phyloP scores from a whole-genome alignment of 2,329 filamentous ascomycete species.

The Fusarium sp. region DNA sequence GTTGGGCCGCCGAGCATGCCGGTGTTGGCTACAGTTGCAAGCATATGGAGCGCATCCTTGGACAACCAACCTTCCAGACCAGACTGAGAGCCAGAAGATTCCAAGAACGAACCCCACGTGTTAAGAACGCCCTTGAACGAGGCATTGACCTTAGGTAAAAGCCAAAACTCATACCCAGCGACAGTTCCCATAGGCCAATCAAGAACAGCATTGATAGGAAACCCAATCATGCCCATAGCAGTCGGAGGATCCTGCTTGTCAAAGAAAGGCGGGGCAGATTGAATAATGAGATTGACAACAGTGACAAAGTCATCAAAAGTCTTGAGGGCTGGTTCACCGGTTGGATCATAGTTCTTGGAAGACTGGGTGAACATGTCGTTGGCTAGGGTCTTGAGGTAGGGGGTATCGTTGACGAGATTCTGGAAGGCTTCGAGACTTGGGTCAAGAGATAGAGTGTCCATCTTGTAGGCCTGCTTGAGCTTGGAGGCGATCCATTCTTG shows the following conservation, averaged over 20 bases:
- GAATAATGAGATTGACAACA: neutral
- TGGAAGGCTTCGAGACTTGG: neutral
- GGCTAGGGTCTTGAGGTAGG: neutral
- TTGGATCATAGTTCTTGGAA: constrained; percentile 12
- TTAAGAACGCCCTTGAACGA: constrained; percentile 4
- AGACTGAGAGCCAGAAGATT: neutral
- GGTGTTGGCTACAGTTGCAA: constrained; percentile 15
- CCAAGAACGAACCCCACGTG: constrained; percentile 1
- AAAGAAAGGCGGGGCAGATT: neutral
- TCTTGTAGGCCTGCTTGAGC: neutral
- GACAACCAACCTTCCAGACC: constrained; percentile 1
- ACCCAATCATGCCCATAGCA: neutral
- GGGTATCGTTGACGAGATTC: neutral
- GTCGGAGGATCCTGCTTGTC: neutral
- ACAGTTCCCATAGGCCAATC: constrained; percentile 30
- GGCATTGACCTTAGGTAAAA: neutral
- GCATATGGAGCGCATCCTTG: neutral
- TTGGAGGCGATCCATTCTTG: neutral
- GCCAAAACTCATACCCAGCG: constrained; percentile 26
- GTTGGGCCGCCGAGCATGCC: neutral
- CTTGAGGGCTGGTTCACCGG: neutral
- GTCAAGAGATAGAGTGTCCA: neutral
- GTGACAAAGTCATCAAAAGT: neutral
- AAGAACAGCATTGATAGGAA: constrained; percentile 14
- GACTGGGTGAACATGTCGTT: constrained; percentile 17